phyloP scores from a whole-genome alignment of 306 rosid species.

The Rosa multiflora region DNA sequence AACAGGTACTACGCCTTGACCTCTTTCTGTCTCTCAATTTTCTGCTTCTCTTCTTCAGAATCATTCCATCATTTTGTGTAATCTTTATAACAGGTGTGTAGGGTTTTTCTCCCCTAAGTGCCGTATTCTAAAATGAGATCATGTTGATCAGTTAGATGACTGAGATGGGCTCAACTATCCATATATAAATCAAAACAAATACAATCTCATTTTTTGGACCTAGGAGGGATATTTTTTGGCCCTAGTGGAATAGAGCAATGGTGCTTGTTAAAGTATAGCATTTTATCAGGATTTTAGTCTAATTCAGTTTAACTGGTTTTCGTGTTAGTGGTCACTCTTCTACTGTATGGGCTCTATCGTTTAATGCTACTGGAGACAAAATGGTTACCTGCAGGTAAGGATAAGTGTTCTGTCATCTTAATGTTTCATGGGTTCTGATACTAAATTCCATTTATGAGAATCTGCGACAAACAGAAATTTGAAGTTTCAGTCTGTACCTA shows the following conservation, averaged over 20 bases:
- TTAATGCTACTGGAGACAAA: conserved; percentile 77
- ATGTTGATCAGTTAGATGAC: neutral
- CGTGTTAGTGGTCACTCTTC: conserved; percentile 83
- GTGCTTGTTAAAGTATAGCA: neutral
- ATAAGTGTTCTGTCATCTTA: conserved; percentile 9
- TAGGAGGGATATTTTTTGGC: neutral
- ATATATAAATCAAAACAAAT: neutral
- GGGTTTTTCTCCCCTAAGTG: neutral
- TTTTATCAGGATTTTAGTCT: conserved; percentile 1
- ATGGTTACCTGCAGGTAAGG: conserved; percentile 88
- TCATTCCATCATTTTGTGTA: neutral
- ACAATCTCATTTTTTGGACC: neutral
- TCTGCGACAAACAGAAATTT: neutral
- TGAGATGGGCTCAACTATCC: neutral
- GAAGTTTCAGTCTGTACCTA: neutral
- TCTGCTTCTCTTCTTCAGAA: conserved; percentile 13
- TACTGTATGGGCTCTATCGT: conserved; percentile 91
- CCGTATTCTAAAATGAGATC: neutral
- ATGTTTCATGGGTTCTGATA: conserved; percentile 10
- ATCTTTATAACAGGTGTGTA: neutral
- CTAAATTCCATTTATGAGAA: neutral
- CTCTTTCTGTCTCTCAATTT: conserved; percentile 13
- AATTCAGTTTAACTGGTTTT: conserved; percentile 19
- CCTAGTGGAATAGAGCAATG: neutral
- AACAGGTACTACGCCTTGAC: conserved; percentile 52